Evolutionary conservation across 441 rosid genomes (phyloP).

Genomic region (Macaranga tanarius): DNA sequence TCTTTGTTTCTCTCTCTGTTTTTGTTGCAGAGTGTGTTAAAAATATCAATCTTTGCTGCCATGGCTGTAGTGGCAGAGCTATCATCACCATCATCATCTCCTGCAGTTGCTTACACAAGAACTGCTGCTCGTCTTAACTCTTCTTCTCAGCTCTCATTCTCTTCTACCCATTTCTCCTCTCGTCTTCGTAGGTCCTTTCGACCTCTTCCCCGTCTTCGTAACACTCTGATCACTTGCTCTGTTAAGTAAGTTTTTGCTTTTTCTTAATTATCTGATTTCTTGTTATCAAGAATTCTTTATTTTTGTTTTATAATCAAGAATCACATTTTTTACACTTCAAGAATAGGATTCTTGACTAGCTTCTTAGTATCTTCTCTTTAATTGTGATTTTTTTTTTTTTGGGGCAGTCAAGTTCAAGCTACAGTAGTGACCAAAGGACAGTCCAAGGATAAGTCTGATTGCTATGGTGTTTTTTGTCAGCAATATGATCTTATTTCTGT

Average conservation of each 20-base stretch:
- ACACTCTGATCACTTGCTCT: constrained; percentile 62
- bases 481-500: constrained; percentile 93
- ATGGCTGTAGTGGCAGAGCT: constrained; percentile 76
- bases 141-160: constrained; percentile 51
- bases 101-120: constrained; percentile 38
- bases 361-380: neutral
- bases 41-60: constrained; percentile 4
- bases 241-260: constrained; percentile 53
- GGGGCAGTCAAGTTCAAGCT: constrained; percentile 45
- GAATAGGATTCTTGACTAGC: neutral
- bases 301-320: neutral
- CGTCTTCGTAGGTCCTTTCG: constrained; percentile 45
- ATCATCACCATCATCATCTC: constrained; percentile 34
- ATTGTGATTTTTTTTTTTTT: neutral
- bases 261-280: neutral
- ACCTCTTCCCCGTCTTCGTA: constrained; percentile 33
- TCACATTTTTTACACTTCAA: neutral
- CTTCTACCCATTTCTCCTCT: constrained; percentile 47
- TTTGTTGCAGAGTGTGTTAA: too few relatives aligned
- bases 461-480: constrained; percentile 88
- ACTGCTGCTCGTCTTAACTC: constrained; percentile 36
- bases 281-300: neutral
- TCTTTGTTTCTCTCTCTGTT: neutral
- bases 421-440: constrained; percentile 44
- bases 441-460: constrained; percentile 51